Conservation (phyloP, 1,284 basidiomycete species). For the Fistulina hepatica region DNA sequence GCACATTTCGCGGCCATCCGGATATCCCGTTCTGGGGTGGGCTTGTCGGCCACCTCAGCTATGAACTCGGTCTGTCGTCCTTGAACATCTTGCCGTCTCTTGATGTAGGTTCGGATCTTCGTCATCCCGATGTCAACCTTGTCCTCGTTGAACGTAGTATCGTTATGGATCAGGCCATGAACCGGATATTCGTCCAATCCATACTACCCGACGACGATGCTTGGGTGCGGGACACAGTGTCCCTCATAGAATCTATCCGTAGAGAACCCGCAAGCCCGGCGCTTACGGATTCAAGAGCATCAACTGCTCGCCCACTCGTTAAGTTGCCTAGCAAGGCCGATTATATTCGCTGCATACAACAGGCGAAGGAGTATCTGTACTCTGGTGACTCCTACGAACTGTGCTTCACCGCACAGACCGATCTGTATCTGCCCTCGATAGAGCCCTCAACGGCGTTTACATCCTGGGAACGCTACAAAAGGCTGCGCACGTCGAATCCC, state of each 20-base stretch:
- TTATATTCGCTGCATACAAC: constrained; percentile 67
- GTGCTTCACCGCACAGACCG: constrained; percentile 79
- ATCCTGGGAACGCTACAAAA: constrained; percentile 66
- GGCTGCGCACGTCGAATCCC: constrained; percentile 70
- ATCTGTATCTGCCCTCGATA: constrained; percentile 31
- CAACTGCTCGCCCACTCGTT: constrained; percentile 26
- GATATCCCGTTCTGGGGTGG: constrained; percentile 72
- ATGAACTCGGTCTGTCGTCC: constrained; percentile 63
- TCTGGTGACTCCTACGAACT: constrained; percentile 94
- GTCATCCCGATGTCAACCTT: constrained; percentile 61
- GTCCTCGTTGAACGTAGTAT: constrained; percentile 68
- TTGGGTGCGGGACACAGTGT: constrained; percentile 42
- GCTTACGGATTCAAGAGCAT: constrained; percentile 10
- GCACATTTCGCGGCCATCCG: constrained; percentile 34
- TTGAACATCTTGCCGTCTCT: no score
- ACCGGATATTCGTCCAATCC: constrained; percentile 50
- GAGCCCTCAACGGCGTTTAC: constrained; percentile 31
- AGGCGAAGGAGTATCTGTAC: constrained; percentile 68
- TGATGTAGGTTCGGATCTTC: no score
- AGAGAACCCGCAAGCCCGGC: constrained; percentile 4
- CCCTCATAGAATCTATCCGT: constrained; percentile 17
- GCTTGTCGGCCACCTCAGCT: constrained; percentile 59
- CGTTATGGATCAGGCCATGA: constrained; percentile 45
- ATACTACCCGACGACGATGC: constrained; percentile 42
- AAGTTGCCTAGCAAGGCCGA: constrained; percentile 40